phyloP scores from a whole-genome alignment of 2,329 filamentous ascomycete species.

The Macrophomina phaseolina region DNA sequence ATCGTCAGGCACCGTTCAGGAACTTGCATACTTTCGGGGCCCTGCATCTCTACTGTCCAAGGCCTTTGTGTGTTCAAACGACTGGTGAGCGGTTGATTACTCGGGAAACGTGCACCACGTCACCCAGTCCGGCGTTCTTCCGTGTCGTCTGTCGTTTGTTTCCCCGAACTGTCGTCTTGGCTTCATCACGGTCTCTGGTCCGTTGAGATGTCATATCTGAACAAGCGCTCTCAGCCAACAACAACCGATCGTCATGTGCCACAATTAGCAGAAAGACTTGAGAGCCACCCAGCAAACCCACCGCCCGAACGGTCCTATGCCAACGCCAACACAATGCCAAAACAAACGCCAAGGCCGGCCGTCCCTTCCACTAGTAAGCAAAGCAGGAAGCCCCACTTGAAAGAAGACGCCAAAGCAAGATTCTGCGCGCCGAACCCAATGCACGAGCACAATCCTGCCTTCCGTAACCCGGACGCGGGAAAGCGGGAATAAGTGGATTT shows the following conservation, averaged over 20 bases:
- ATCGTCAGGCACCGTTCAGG: conserved; percentile 10
- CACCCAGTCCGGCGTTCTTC: background rate
- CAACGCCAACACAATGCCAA: background rate
- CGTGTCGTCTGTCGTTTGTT: background rate
- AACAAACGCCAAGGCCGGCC: background rate
- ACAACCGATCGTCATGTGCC: background rate
- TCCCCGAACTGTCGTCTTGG: background rate
- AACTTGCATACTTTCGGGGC: background rate
- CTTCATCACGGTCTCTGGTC: too few species aligned
- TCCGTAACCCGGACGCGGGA: background rate
- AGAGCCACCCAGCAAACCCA: background rate
- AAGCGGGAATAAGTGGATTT: background rate
- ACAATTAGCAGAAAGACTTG: background rate
- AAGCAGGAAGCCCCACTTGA: background rate
- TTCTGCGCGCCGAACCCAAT: background rate
- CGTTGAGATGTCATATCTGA: background rate
- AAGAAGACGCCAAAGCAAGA: background rate
- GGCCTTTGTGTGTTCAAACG: background rate
- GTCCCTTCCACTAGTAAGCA: background rate
- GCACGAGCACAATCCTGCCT: too few species aligned
- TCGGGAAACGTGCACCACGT: background rate
- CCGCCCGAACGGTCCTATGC: background rate
- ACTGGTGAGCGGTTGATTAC: background rate
- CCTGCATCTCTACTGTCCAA: background rate
- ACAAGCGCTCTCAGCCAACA: background rate